Percentiles rank a stretch among this genome's conserved stretches.
Evolutionary conservation across 805 yeast genomes (phyloP).

Genomic region (Teunomyces kruisii): DNA sequence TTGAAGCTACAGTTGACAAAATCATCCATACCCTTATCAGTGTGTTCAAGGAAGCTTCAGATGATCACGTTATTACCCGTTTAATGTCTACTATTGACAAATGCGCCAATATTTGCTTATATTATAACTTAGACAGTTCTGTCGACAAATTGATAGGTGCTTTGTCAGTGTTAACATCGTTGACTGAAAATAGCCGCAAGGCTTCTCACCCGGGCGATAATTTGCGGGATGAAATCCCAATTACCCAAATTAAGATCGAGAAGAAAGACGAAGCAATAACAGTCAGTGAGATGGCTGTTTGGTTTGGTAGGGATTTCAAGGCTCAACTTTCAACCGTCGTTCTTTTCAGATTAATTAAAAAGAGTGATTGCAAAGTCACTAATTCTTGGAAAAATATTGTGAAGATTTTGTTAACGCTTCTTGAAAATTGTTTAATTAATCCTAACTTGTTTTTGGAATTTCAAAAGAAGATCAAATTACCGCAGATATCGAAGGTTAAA

Average conservation of each 20-base stretch:
- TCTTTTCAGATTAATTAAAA: slow-evolving; percentile 70
- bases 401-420: slow-evolving; percentile 60
- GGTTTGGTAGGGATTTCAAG: slow-evolving; percentile 86
- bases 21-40: slow-evolving; percentile 71
- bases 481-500: slow-evolving; percentile 56
- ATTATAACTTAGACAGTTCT: slow-evolving; percentile 53
- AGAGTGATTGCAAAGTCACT: slow-evolving; percentile 51
- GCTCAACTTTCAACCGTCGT: slow-evolving; percentile 90
- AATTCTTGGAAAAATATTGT: slow-evolving; percentile 62
- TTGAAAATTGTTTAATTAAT: slow-evolving; percentile 68
- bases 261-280: slow-evolving; percentile 59
- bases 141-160: slow-evolving; percentile 67
- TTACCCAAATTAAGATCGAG: slow-evolving; percentile 43
- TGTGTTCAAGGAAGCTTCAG: slow-evolving; percentile 84
- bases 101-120: slow-evolving; percentile 72
- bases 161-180: slow-evolving; percentile 67
- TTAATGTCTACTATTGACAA: slow-evolving; percentile 88
- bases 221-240: slow-evolving; percentile 34
- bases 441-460: slow-evolving; percentile 63
- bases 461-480: slow-evolving; percentile 55
- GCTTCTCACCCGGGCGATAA: slow-evolving; percentile 10
- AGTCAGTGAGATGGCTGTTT: slow-evolving; percentile 77
- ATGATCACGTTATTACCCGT: slow-evolving; percentile 83
- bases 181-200: slow-evolving; percentile 31
- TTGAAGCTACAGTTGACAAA: slow-evolving; percentile 59